Percentiles rank a stretch among this genome's conserved stretches.
phyloP scores from a whole-genome alignment of 1,284 basidiomycete genomes.

The Tilletia horrida region DNA sequence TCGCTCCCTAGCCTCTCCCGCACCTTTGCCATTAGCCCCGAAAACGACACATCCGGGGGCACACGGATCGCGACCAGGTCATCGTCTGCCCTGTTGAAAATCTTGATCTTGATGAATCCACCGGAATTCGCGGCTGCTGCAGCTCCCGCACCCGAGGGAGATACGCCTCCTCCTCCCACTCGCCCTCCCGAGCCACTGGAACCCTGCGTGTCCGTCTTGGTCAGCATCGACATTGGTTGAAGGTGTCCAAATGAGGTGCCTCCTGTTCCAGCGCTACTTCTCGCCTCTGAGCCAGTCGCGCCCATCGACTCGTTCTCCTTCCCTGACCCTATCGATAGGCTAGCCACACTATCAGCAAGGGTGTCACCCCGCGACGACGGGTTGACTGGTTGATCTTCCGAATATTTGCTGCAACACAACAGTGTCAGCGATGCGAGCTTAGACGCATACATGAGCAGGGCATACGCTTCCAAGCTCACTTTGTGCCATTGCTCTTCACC shows the following conservation, averaged over 20 bases:
- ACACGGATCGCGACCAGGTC: conserved; percentile 97
- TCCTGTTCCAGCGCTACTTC: conserved; percentile 15
- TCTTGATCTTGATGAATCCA: conserved; percentile 89
- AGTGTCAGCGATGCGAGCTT: background rate
- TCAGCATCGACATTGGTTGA: conserved; percentile 1
- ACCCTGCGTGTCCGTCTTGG: conserved; percentile 5
- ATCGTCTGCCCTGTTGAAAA: conserved; percentile 84
- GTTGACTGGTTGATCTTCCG: conserved; percentile 33
- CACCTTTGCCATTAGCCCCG: conserved; percentile 84
- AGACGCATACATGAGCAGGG: background rate
- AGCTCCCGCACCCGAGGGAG: background rate
- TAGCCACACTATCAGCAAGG: conserved; percentile 20
- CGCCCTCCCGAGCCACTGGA: background rate
- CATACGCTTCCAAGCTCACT: background rate
- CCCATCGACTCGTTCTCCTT: conserved; percentile 14
- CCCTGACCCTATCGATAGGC: conserved; percentile 19
- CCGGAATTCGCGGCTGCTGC: background rate
- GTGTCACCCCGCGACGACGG: conserved; percentile 14
- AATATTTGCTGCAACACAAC: conserved; percentile 28
- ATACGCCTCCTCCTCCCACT: background rate
- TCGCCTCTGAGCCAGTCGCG: background rate
- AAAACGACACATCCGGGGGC: conserved; percentile 81
- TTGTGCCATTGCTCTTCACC: conserved; percentile 17
- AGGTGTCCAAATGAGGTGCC: conserved; percentile 12
- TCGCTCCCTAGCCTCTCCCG: conserved; percentile 76